phyloP scores from a whole-genome alignment of 176 grass and related monocot species.

The Phoenix roebelenii region DNA sequence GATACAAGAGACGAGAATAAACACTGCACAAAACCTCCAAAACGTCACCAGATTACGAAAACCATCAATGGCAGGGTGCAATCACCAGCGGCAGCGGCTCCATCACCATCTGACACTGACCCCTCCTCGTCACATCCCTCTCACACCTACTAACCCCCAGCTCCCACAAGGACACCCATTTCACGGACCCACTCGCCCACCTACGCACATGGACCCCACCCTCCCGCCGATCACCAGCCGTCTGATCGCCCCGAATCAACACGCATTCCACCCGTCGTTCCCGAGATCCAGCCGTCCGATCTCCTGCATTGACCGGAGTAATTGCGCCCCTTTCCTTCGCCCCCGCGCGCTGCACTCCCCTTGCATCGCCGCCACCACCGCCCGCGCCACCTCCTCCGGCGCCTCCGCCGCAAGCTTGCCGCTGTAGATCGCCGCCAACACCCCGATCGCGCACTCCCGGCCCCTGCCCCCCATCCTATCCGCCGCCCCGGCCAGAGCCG shows the following conservation, averaged over 20 bases:
- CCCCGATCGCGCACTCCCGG: slow-evolving; percentile 75
- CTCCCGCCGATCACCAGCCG: neutral
- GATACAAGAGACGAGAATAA: too few species aligned
- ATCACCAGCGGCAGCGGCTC: too few species aligned
- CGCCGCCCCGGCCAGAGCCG: slow-evolving; percentile 43
- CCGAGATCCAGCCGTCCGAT: slow-evolving; percentile 53
- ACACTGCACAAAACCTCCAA: too few species aligned
- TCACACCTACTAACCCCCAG: neutral
- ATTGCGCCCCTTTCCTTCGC: slow-evolving; percentile 70
- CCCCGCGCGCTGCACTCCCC: slow-evolving; percentile 81
- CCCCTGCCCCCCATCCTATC: slow-evolving; percentile 56
- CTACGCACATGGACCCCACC: neutral
- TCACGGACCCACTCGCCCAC: neutral
- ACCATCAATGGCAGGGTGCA: too few species aligned
- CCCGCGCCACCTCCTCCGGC: slow-evolving; percentile 55
- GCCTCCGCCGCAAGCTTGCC: neutral
- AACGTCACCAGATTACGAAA: too few species aligned
- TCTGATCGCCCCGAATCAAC: neutral
- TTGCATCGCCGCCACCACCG: slow-evolving; percentile 73
- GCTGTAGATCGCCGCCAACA: slow-evolving; percentile 66
- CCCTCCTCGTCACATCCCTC: slow-evolving; percentile 14
- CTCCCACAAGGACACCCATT: neutral
- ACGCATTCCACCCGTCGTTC: too few species aligned
- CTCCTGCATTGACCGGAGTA: slow-evolving; percentile 68
- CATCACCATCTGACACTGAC: slow-evolving; percentile 3